These are phyloP conservation scores for Isabelozyma pseudorhagii DNA, from an alignment of 805 yeast species.

Conservation along the genomic window DNA sequence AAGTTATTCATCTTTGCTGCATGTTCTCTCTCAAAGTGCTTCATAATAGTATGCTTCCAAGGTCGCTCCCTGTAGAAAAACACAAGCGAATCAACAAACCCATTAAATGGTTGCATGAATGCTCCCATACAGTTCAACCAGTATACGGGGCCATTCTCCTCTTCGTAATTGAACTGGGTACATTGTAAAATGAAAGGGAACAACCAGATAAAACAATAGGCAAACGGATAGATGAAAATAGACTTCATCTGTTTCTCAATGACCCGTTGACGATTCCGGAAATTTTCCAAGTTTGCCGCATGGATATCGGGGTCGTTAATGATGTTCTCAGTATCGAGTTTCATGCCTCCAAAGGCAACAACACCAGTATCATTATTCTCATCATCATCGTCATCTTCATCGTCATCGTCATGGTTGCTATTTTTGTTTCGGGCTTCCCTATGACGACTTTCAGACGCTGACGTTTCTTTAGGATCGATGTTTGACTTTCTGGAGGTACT, in stretches of 20 bases:
- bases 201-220: slow-evolving; percentile 78
- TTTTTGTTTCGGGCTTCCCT: slow-evolving; percentile 1
- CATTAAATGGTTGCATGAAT: slow-evolving; percentile 76
- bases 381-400: slow-evolving; percentile 16
- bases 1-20: slow-evolving; percentile 21
- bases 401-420: slow-evolving; percentile 4
- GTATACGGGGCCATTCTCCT: slow-evolving; percentile 47
- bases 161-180: slow-evolving; percentile 50
- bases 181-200: slow-evolving; percentile 71
- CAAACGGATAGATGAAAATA: slow-evolving; percentile 79
- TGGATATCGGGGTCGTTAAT: slow-evolving; percentile 44
- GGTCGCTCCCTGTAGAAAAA: slow-evolving; percentile 78
- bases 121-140: slow-evolving; percentile 72
- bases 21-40: slow-evolving; percentile 34
- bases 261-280: slow-evolving; percentile 59
- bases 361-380: slow-evolving; percentile 19
- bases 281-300: slow-evolving; percentile 55
- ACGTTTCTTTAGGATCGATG: slow-evolving; percentile 3
- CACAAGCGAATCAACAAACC: slow-evolving; percentile 72
- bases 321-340: slow-evolving; percentile 16
- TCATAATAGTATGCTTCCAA: slow-evolving; percentile 55
- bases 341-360: not conserved
- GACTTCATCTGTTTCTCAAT: slow-evolving; percentile 77
- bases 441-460: not conserved
- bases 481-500: not conserved